Conservation (phyloP, 768 basidiomycete genomes). For the Tricholoma hemisulphureum region DNA sequence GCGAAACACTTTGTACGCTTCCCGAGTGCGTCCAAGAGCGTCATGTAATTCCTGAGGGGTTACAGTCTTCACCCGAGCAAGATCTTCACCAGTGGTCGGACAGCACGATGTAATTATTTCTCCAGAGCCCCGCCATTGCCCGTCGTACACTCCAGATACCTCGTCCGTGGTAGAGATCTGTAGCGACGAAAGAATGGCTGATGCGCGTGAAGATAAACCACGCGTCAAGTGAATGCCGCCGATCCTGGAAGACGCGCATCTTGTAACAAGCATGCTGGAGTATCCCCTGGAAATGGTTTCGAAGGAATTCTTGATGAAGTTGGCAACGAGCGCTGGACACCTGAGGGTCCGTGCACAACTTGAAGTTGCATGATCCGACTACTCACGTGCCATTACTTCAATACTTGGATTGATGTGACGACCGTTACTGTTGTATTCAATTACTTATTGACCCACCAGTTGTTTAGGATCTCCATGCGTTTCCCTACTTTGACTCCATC, state of each 20-base stretch:
- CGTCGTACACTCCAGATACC: constrained; percentile 77
- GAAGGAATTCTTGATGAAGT: neutral
- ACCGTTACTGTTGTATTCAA: no score
- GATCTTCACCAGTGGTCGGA: constrained; percentile 83
- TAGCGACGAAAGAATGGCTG: constrained; percentile 61
- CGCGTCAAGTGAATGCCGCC: constrained; percentile 33
- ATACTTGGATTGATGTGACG: no score
- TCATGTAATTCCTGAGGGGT: constrained; percentile 70
- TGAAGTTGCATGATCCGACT: neutral
- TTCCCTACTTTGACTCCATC: neutral
- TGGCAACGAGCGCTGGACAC: neutral
- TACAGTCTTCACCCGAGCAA: constrained; percentile 74
- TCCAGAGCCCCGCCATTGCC: constrained; percentile 76
- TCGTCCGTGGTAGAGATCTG: constrained; percentile 59
- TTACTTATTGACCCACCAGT: no score
- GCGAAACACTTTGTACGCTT: constrained; percentile 71
- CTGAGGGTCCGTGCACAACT: neutral
- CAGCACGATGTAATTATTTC: constrained; percentile 69
- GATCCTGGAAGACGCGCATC: constrained; percentile 19
- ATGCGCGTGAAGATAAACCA: constrained; percentile 66
- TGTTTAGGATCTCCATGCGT: neutral
- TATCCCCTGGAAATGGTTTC: neutral
- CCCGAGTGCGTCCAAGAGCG: constrained; percentile 65
- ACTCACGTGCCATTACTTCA: neutral
- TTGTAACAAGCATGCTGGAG: constrained; percentile 25